phyloP scores from a whole-genome alignment of 2,329 filamentous ascomycete genomes.

The Cadophora gregata region DNA sequence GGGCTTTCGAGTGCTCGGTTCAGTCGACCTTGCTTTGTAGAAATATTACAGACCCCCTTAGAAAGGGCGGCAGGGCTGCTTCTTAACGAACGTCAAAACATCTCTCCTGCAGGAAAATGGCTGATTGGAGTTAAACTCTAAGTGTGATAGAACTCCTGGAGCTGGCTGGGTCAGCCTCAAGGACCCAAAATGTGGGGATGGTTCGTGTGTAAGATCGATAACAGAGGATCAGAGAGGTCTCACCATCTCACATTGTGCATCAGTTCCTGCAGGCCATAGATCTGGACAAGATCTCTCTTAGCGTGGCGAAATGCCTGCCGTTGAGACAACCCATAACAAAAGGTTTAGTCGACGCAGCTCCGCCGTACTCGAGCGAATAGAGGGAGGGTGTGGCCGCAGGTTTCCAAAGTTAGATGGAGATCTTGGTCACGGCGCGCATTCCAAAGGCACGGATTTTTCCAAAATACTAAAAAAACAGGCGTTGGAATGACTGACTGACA shows the following conservation, averaged over 20 bases:
- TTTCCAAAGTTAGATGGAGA: background rate
- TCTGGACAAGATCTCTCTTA: slow-evolving; percentile 13
- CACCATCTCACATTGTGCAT: slow-evolving; percentile 26
- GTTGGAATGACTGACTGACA: slow-evolving; percentile 1
- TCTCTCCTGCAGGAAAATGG: slow-evolving; percentile 14
- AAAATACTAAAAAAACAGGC: background rate
- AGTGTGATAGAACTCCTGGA: slow-evolving; percentile 26
- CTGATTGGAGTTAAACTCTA: slow-evolving; percentile 7
- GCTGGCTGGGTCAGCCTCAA: slow-evolving; percentile 34
- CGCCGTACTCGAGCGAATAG: background rate
- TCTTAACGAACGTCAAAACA: slow-evolving; percentile 28
- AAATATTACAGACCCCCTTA: slow-evolving; percentile 31
- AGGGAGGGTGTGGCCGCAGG: background rate
- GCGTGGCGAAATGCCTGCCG: background rate
- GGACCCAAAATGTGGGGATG: slow-evolving; percentile 29
- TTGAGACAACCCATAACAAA: slow-evolving; percentile 8
- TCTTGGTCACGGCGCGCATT: slow-evolving; percentile 3
- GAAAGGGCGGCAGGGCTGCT: slow-evolving; percentile 30
- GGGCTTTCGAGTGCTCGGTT: slow-evolving; percentile 19
- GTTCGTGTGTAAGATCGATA: slow-evolving; percentile 19
- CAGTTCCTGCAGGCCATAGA: slow-evolving; percentile 16
- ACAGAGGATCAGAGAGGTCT: slow-evolving; percentile 21
- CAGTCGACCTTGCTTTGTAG: slow-evolving; percentile 39
- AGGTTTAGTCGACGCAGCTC: background rate
- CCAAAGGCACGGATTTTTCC: background rate